Base-by-base conservation (phyloP, 208 protist genomes). In the Trypanosoma conorhini region DNA sequence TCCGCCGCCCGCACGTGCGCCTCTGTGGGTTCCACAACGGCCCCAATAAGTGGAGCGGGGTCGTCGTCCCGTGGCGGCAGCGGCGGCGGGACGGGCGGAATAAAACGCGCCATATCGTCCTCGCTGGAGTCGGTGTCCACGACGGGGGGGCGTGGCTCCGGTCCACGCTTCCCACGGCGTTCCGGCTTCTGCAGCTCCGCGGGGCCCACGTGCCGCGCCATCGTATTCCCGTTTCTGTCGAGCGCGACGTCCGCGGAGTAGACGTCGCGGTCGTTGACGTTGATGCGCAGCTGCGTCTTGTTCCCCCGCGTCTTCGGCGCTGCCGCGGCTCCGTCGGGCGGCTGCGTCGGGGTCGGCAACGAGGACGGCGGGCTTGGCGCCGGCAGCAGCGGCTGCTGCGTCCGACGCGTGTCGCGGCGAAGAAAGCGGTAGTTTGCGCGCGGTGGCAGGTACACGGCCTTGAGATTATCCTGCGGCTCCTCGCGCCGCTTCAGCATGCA, bases 361-460 rank as follows among this genome's bases (percentile, higher is more conserved):
- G 13, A n/a, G 5, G 28, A 26, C 17, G n/a, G 3, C 52, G 44
- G 44, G 0, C 12, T 5, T 54, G 24, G 22, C 19, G 22, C 26
- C 15, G 44, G 5, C 9, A 51, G 4, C 35, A 12, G 51, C 13
- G 17, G 46, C 33, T 22, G 17, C 40, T n/a, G 22, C 10, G 42
- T 5, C 0, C 33, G 4, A 38, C 33, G 61, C 5, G 21, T 55
- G 28, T 38, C 12, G 51, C 51, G 52, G 17, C 54, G 59, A 26
- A 92, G 71, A 65, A 91, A 95, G n/a, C 90, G 82, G 54, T 91
- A 82, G 71, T 95, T 95, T 26, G 77, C 76, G 22, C 86, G 85
- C 5, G 90, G 90, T 31, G 81, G 80, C 70, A 92, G 83, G 63
- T 88, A 88, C 21, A 89, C 79, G 21, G 33, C 54, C 9, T 55